Evolutionary conservation across 2,329 filamentous ascomycete species (phyloP).

Genomic region (Monosporascus sp.): DNA sequence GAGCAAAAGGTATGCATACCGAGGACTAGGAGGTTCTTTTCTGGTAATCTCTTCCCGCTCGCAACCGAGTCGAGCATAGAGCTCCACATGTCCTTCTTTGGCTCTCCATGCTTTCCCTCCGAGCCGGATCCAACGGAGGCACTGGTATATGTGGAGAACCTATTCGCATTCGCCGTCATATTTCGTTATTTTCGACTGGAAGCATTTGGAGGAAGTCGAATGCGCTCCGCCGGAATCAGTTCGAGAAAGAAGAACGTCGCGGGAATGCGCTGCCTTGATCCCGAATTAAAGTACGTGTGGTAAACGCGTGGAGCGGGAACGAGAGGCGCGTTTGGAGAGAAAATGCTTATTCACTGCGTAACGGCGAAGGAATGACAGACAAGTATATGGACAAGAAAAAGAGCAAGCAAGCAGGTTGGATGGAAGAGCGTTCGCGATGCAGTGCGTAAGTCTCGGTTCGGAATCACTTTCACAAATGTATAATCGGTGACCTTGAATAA

Average conservation of each 20-base stretch:
- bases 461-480: neutral
- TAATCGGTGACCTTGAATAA: too few species aligned
- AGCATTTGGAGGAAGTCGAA: slow-evolving; percentile 16
- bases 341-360: neutral
- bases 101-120: slow-evolving; percentile 58
- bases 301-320: neutral
- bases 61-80: slow-evolving; percentile 88
- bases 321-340: neutral
- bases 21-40: slow-evolving; percentile 85
- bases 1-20: slow-evolving; percentile 43
- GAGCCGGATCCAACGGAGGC: slow-evolving; percentile 44
- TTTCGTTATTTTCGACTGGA: slow-evolving; percentile 15
- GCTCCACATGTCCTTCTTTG: slow-evolving; percentile 89
- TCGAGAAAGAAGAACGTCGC: neutral
- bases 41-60: slow-evolving; percentile 81
- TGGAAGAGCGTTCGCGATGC: neutral
- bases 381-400: too few species aligned
- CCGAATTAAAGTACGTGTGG: neutral
- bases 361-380: too few species aligned
- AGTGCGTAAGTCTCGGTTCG: neutral
- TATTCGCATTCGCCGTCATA: slow-evolving; percentile 51
- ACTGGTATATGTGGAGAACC: slow-evolving; percentile 55
- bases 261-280: neutral
- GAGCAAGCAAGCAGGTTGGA: neutral
- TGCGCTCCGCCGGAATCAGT: slow-evolving; percentile 1